Evolutionary conservation across 345 rosid genomes (phyloP).

Genomic region (Eucalyptus viminalis): DNA sequence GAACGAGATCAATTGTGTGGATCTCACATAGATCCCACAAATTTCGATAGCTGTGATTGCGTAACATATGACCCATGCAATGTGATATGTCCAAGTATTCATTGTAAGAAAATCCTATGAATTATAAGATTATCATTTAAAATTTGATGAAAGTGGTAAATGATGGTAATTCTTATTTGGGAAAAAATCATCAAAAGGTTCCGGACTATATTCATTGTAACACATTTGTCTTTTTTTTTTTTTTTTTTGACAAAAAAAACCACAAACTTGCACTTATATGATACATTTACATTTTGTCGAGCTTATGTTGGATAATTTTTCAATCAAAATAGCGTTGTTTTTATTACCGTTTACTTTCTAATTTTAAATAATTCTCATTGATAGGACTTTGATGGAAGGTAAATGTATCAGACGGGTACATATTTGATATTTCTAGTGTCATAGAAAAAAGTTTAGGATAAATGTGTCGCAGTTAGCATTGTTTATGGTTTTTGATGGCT

Average conservation of each 20-base stretch:
- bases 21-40: accelerated
- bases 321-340: too few relatives aligned
- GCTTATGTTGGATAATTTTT: too few relatives aligned
- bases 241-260: too few relatives aligned
- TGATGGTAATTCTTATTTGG: not conserved
- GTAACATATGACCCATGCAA: not conserved
- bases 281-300: too few relatives aligned
- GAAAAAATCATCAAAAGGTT: not conserved
- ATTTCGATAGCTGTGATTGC: not conserved
- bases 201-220: accelerated
- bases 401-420: not conserved
- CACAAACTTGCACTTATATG: too few relatives aligned
- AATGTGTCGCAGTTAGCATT: accelerated
- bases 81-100: not conserved
- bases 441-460: too few relatives aligned
- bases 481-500: not conserved
- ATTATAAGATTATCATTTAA: too few relatives aligned
- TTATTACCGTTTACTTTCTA: too few relatives aligned
- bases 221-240: too few relatives aligned
- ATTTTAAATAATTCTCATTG: not conserved
- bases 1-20: not conserved
- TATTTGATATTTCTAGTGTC: too few relatives aligned
- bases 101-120: not conserved
- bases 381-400: too few relatives aligned
- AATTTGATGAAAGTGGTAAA: not conserved